Conservation (phyloP, 2,329 filamentous ascomycete species). For the Karstenula rhodostoma region DNA sequence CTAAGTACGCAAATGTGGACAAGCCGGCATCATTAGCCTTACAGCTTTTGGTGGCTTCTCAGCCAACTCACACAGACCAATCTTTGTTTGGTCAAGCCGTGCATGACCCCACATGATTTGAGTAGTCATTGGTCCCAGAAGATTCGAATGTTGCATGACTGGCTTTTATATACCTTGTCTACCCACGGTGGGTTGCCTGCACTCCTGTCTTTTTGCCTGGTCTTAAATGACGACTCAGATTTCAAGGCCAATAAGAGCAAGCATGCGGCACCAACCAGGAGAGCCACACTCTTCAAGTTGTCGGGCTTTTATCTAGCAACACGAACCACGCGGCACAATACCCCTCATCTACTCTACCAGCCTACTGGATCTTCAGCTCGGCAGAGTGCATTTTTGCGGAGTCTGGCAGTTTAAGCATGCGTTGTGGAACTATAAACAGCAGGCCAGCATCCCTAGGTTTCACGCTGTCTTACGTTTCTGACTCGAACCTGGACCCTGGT, state of each 20-base stretch:
- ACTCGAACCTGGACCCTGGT: constrained; percentile 30
- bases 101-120: constrained; percentile 24
- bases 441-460: constrained; percentile 29
- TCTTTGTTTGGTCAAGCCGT: constrained; percentile 32
- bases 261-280: constrained; percentile 25
- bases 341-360: constrained; percentile 26
- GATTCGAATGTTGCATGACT: constrained; percentile 12
- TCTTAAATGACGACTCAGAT: background rate
- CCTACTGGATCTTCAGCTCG: constrained; percentile 32
- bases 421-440: constrained; percentile 43
- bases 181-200: constrained; percentile 24
- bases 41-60: constrained; percentile 32
- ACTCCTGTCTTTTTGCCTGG: background rate
- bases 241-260: constrained; percentile 9
- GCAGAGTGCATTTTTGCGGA: constrained; percentile 27
- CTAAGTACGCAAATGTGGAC: constrained; percentile 31
- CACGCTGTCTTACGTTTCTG: constrained; percentile 32
- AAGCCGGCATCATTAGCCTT: constrained; percentile 38
- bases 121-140: constrained; percentile 34
- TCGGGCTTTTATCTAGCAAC: constrained; percentile 1
- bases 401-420: constrained; percentile 35
- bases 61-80: constrained; percentile 44
- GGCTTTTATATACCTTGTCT: constrained; percentile 4
- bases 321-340: constrained; percentile 5
- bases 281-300: constrained; percentile 28